Conservation (phyloP, 352 stramenopile genomes). For the Pythium biforme region DNA sequence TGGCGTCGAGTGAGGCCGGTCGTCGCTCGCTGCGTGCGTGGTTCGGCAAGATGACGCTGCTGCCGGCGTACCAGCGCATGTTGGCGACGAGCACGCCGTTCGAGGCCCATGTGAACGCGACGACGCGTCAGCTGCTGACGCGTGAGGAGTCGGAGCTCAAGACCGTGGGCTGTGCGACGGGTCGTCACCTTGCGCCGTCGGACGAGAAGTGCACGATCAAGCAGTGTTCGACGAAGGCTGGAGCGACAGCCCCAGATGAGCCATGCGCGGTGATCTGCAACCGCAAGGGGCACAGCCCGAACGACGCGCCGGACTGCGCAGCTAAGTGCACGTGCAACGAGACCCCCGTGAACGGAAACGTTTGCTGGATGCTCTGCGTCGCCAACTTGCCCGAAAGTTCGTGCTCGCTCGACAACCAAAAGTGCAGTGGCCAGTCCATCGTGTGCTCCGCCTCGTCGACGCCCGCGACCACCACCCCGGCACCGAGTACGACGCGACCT, state of each 20-base stretch:
- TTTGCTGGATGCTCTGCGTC: constrained; percentile 69
- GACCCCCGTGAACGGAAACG: constrained; percentile 24
- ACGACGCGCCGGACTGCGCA: constrained; percentile 38
- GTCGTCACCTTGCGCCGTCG: constrained; percentile 36
- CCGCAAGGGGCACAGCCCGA: constrained; percentile 25
- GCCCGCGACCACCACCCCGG: not conserved
- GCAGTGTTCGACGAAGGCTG: constrained; percentile 35
- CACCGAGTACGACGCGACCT: constrained; percentile 7
- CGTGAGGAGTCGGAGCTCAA: constrained; percentile 32
- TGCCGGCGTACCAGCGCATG: constrained; percentile 44
- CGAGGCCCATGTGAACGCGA: constrained; percentile 37
- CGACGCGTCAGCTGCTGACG: constrained; percentile 37
- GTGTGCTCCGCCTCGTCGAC: constrained; percentile 21
- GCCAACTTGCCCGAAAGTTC: constrained; percentile 21
- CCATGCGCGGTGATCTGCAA: constrained; percentile 44
- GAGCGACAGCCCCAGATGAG: constrained; percentile 30
- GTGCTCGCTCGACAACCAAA: constrained; percentile 36
- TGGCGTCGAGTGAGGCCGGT: no score
- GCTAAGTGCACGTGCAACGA: constrained; percentile 46
- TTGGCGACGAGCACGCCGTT: constrained; percentile 33
- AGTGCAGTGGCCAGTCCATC: constrained; percentile 37
- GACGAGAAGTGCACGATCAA: constrained; percentile 37
- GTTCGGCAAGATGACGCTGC: constrained; percentile 60
- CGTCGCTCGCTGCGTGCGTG: constrained; percentile 40
- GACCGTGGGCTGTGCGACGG: constrained; percentile 41